Base-by-base conservation (phyloP, 2,329 filamentous ascomycete species). In the Calonectria hongkongensis region DNA sequence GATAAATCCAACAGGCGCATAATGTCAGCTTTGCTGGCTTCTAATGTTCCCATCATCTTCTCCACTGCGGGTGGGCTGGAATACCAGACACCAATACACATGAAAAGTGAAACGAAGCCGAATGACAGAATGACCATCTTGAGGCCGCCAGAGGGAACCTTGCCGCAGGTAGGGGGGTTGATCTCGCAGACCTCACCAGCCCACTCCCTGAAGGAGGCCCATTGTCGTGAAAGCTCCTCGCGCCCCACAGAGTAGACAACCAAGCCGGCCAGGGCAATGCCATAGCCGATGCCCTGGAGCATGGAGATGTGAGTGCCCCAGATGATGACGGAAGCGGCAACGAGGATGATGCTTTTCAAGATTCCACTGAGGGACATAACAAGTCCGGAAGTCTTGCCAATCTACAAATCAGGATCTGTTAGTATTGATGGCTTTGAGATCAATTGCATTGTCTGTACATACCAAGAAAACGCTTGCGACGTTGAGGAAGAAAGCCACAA, bases 301-400 rank as follows among this genome's bases (percentile, higher is more conserved):
- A 85, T 82, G 25, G 91, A 89, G 81, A 97, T 93, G 41, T 91
- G 89, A 71, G 94, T 95, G 77, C 89, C 87, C 92, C 94, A 97
- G 82, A 96, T 92, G 81, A 94, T 83, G 85, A 97, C 93, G 67
- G 94, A 95, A 71, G 92, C 89, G 72, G 89, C 87, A 75, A 97
- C 94, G 68, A 97, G 92, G 71, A 97, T 91, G 73, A 97, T 96
- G 84, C 95, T 94, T 86, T 97, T 97, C 80, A 97, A 90, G 76
- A 97, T 95, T 83, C 95, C 94, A 73, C 93, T 95, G 28, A 97
- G 91, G 41, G 94, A 95, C 86, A 97, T 93, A 79, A 96, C 94
- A 66, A 97, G 90, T 68, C 94, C 94, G 2, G 95, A 97, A 9
- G 95, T 97, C 86, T 94, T 95, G 82, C 95, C 94, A 80, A 97